phyloP scores from a whole-genome alignment of 2,329 filamentous ascomycete genomes.

The Magnaporthiopsis rhizophila region DNA sequence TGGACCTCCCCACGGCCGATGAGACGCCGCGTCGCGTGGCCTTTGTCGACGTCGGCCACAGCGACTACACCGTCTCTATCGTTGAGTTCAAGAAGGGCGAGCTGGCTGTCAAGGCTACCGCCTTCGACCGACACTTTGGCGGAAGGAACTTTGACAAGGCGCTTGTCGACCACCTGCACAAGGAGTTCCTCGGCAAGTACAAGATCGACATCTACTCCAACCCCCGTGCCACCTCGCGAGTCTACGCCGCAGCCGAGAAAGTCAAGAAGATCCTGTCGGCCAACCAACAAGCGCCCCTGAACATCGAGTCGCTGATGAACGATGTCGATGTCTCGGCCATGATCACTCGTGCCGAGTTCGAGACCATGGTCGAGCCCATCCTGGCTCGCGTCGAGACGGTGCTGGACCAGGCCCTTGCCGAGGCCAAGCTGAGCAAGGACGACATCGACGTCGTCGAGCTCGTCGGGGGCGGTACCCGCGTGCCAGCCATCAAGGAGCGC shows the following conservation, averaged over 20 bases:
- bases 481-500: conserved; percentile 83
- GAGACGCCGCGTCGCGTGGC: conserved; percentile 87
- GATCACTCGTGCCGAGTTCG: conserved; percentile 90
- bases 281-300: conserved; percentile 85
- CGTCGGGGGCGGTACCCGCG: conserved; percentile 89
- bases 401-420: conserved; percentile 85
- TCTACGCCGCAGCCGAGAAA: conserved; percentile 86
- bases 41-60: conserved; percentile 94
- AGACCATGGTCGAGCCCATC: conserved; percentile 80
- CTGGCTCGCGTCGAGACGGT: conserved; percentile 64
- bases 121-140: conserved; percentile 93
- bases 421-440: conserved; percentile 82
- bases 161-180: conserved; percentile 86
- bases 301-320: conserved; percentile 98
- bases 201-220: conserved; percentile 93
- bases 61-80: conserved; percentile 88
- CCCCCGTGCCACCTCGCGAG: conserved; percentile 80
- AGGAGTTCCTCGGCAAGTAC: conserved; percentile 96
- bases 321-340: conserved; percentile 84
- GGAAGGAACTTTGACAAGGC: conserved; percentile 96
- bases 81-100: conserved; percentile 98
- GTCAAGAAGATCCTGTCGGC: conserved; percentile 97
- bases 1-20: conserved; percentile 79
- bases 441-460: conserved; percentile 93
- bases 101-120: conserved; percentile 83